Evolutionary conservation across 2,329 filamentous ascomycete species (phyloP).

Genomic region (Xylariaceae sp.): DNA sequence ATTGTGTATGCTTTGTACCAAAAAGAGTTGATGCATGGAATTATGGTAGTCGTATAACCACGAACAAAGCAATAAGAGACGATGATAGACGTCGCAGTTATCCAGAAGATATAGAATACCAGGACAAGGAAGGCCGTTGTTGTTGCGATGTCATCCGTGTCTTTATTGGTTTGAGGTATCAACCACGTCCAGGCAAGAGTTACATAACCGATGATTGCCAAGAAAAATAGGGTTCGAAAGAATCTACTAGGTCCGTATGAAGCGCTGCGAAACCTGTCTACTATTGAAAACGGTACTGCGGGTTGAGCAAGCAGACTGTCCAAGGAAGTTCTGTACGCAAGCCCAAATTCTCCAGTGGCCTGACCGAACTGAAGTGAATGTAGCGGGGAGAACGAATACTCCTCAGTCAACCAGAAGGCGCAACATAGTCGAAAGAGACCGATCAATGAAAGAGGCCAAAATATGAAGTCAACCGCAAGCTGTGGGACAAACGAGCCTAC

Average conservation of each 20-base stretch:
- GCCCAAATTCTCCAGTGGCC: too few relatives aligned
- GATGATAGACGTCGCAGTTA: slow-evolving; percentile 19
- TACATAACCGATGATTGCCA: too few relatives aligned
- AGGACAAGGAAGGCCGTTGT: too few relatives aligned
- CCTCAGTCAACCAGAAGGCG: slow-evolving; percentile 34
- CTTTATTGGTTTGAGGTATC: too few relatives aligned
- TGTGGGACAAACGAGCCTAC: neutral
- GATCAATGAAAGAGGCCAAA: slow-evolving; percentile 32
- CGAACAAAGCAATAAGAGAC: slow-evolving; percentile 30
- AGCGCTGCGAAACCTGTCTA: too few relatives aligned
- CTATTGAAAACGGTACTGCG: too few relatives aligned
- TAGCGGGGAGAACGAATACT: slow-evolving; percentile 11
- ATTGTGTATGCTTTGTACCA: slow-evolving; percentile 38
- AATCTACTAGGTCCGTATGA: too few relatives aligned
- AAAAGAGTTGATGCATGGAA: slow-evolving; percentile 33
- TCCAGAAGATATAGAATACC: slow-evolving; percentile 27
- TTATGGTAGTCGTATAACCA: slow-evolving; percentile 28
- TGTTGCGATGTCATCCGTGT: too few relatives aligned
- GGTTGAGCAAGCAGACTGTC: too few relatives aligned
- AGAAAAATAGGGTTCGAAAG: too few relatives aligned
- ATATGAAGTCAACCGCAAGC: slow-evolving; percentile 26
- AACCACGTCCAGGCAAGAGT: too few relatives aligned
- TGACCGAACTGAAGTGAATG: slow-evolving; percentile 10
- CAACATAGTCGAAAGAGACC: slow-evolving; percentile 31
- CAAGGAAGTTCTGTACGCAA: too few relatives aligned